A percentile compares a stretch with the other conserved stretches of the same genome.
Conservation (phyloP, 1,139 yeast genomes). For the Zygosaccharomyces sapae region DNA sequence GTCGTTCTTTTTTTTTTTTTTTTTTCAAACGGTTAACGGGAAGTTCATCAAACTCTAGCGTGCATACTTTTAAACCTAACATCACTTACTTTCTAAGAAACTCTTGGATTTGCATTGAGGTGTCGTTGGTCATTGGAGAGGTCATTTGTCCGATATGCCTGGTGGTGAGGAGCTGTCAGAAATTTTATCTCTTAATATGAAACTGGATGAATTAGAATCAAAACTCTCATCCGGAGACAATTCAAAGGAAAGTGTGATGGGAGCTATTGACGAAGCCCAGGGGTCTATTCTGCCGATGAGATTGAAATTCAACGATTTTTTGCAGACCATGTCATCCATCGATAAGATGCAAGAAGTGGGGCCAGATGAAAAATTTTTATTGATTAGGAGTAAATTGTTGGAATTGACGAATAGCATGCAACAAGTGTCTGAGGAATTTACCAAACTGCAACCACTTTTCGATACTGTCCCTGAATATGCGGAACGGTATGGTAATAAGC, state of each 20-base stretch:
- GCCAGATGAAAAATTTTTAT: constrained; percentile 25
- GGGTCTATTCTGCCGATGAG: constrained; percentile 30
- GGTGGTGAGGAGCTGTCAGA: constrained; percentile 11
- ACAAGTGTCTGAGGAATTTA: constrained; percentile 25
- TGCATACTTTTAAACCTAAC: not conserved
- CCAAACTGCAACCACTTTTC: constrained; percentile 27
- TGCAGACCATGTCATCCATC: constrained; percentile 26
- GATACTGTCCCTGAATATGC: constrained; percentile 28
- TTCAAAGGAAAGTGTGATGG: constrained; percentile 14
- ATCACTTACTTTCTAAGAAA: not conserved
- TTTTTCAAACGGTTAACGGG: not conserved
- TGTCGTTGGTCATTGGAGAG: not conserved
- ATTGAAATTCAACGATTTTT: constrained; percentile 29
- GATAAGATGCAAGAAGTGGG: constrained; percentile 18
- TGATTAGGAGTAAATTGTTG: constrained; percentile 23
- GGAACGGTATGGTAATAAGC: constrained; percentile 20
- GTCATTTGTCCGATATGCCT: constrained; percentile 7
- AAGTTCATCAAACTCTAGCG: not conserved
- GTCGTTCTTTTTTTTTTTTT: not conserved
- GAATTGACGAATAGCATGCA: constrained; percentile 26
- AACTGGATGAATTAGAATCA: constrained; percentile 23
- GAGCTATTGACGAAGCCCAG: constrained; percentile 18
- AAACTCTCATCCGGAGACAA: constrained; percentile 16
- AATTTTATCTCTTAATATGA: constrained; percentile 13
- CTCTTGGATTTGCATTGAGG: not conserved